Evolutionary conservation across 108 stramenopile species (phyloP).

Genomic region (Schizochytrium sp.): DNA sequence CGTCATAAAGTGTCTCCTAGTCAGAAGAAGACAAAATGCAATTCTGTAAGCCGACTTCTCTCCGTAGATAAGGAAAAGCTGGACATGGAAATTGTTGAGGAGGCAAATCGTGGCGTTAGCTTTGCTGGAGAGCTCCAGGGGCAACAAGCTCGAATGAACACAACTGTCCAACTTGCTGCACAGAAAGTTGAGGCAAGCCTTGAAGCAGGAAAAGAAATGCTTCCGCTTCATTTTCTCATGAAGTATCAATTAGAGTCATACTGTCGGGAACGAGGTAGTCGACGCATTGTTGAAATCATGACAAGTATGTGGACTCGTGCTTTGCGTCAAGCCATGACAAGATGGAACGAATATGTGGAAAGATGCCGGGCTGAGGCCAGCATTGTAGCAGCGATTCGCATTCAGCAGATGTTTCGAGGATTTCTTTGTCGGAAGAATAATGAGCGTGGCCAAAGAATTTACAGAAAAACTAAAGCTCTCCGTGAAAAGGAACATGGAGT

Average conservation of each 20-base stretch:
- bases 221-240: constrained; percentile 5
- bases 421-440: not conserved
- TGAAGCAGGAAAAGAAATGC: not conserved
- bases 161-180: not conserved
- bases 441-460: not conserved
- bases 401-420: not conserved
- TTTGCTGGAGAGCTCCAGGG: not conserved
- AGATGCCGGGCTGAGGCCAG: not conserved
- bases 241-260: constrained; percentile 16
- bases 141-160: not conserved
- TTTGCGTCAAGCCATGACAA: not conserved
- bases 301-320: not conserved
- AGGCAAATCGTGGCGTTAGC: no score
- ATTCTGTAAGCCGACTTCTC: no score
- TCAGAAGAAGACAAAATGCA: not conserved
- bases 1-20: not conserved
- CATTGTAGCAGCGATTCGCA: not conserved
- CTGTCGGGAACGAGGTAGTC: constrained; percentile 5
- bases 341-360: not conserved
- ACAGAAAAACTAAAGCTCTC: not conserved
- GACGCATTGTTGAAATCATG: not conserved
- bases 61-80: not conserved
- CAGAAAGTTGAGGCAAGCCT: not conserved
- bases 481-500: not conserved
- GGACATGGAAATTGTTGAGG: not conserved